Base-by-base conservation (phyloP, 1,284 basidiomycete genomes). In the Grifola frondosa region DNA sequence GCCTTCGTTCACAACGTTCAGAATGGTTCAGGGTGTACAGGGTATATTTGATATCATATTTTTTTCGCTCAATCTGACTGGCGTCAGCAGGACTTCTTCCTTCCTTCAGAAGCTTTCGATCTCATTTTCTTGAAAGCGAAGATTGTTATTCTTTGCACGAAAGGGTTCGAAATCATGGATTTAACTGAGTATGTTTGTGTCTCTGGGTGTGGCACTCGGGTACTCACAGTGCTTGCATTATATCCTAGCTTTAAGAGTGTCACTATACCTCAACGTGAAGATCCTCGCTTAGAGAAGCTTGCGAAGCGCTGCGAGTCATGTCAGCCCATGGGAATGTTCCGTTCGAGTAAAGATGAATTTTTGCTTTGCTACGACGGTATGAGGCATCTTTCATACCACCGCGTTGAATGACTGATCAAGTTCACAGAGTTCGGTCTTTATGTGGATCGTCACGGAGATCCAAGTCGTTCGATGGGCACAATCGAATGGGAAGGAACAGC, bases 161-260 rank as follows among this genome's bases (percentile, higher is more conserved):
- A 90, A 59, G 93, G 91, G n/a, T 96, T 97, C 58, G 91, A 96
- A 68, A 96, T 97, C 57, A 97, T 97, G 90, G 90, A 97, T 62
- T 73, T 98, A 24, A 80, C 81, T 3, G 84, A 91, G 91, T 92
- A 63, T 30, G 88, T 73, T 13, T n/a, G 9, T 11, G 17, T 29
- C 17, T 26, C 8, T 8, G 6, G 28, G 24, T 26, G 28, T 43
- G 30, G 46, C 12, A 24, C 26, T 4, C 10, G 16, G 4, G 6
- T 29, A 9, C 29, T n/a, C n/a, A n/a, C n/a, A n/a, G n/a, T n/a
- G n/a, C n/a, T n/a, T n/a, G n/a, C n/a, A n/a, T n/a, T n/a, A n/a
- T n/a, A n/a, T n/a, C n/a, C n/a, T n/a, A 92, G 88, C 57, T 83
- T 91, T 64, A 87, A 90, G 67, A 92, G 90, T 58, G 90, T 92